These are phyloP conservation scores for Filosporella fistucella DNA, from an alignment of 495 filamentous ascomycete species.

Conservation along the genomic window DNA sequence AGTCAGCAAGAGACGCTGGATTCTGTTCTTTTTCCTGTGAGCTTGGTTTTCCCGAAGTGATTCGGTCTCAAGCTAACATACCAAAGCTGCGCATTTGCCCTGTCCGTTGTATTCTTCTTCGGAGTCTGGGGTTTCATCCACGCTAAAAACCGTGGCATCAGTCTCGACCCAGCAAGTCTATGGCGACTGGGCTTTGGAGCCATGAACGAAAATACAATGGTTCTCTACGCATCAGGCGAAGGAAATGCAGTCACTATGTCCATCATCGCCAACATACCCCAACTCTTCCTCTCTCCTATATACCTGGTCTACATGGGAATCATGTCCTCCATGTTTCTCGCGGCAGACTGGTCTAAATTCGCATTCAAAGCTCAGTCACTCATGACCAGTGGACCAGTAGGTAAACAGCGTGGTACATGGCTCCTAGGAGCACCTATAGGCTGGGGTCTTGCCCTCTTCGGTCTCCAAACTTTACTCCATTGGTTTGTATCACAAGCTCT, in stretches of 20 bases:
- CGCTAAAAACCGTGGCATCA: slow-evolving; percentile 2
- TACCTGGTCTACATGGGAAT: slow-evolving; percentile 12
- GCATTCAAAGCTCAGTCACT: slow-evolving; percentile 12
- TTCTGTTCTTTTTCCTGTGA: slow-evolving; percentile 9
- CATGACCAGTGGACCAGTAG: slow-evolving; percentile 1
- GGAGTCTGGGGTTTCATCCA: slow-evolving; percentile 7
- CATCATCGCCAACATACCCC: slow-evolving; percentile 6
- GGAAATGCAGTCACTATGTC: neutral
- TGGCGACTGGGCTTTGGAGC: slow-evolving; percentile 4
- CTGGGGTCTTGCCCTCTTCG: slow-evolving; percentile 1
- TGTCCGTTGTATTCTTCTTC: slow-evolving; percentile 2
- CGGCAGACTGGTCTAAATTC: slow-evolving; percentile 4
- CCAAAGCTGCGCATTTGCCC: neutral
- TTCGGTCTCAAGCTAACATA: neutral
- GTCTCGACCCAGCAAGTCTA: slow-evolving; percentile 6
- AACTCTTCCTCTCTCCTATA: slow-evolving; percentile 4
- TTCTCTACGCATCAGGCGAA: neutral
- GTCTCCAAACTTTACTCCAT: slow-evolving; percentile 4
- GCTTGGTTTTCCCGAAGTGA: neutral
- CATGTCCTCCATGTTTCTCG: slow-evolving; percentile 10
- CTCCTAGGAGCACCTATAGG: slow-evolving; percentile 8
- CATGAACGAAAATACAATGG: slow-evolving; percentile 8
- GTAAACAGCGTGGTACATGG: slow-evolving; percentile 9
- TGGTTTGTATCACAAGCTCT: slow-evolving; percentile 13
- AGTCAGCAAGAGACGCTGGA: slow-evolving; percentile 7